Conservation (phyloP, 176 grass and related monocot genomes). For the Hyparrhenia diplandra region DNA sequence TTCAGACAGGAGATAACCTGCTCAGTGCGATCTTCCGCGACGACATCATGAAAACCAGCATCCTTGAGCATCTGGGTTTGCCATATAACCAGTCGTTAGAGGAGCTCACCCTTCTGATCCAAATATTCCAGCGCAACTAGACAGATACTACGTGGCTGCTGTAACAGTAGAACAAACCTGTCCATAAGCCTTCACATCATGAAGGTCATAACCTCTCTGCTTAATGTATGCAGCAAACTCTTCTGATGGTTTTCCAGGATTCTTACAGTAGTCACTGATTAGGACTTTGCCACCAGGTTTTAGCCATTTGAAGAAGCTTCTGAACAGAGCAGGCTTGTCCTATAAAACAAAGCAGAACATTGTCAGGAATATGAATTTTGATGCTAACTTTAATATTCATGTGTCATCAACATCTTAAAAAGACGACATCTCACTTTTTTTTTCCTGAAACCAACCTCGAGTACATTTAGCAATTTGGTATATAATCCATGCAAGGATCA, state of each 20-base stretch:
- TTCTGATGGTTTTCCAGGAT: conserved; percentile 59
- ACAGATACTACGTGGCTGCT: background rate
- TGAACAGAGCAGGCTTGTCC: conserved; percentile 87
- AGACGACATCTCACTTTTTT: background rate
- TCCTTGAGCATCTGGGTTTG: conserved; percentile 68
- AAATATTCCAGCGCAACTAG: background rate
- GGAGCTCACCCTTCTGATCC: background rate
- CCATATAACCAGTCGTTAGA: conserved; percentile 2
- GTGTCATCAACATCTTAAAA: background rate
- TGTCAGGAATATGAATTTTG: conserved; percentile 6
- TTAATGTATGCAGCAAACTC: conserved; percentile 79
- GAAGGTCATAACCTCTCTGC: conserved; percentile 88
- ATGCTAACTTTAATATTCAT: background rate
- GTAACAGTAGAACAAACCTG: conserved; percentile 46
- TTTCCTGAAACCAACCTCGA: background rate
- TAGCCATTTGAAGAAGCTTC: conserved; percentile 88
- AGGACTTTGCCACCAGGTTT: conserved; percentile 92
- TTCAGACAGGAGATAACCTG: conserved; percentile 47
- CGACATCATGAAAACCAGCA: conserved; percentile 71
- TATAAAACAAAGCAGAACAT: conserved; percentile 22
- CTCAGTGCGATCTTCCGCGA: conserved; percentile 79
- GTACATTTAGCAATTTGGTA: background rate
- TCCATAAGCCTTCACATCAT: conserved; percentile 85
- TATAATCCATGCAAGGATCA: background rate
- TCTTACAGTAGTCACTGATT: conserved; percentile 94